phyloP scores from a whole-genome alignment of 192 early-diverging fungal genomes.

The Umbelopsis ramanniana region DNA sequence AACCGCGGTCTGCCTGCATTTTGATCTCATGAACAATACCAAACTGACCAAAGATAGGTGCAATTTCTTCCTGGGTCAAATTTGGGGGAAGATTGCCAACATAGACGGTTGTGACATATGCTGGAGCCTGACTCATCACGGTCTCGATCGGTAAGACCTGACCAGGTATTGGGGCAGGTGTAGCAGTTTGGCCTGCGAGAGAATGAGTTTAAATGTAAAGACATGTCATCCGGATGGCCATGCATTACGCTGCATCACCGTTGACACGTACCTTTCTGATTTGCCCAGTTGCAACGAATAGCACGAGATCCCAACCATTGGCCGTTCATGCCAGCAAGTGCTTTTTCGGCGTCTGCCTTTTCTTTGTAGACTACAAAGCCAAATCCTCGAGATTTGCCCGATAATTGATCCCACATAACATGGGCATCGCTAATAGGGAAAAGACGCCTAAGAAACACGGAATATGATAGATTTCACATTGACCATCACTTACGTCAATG shows the following conservation, averaged over 20 bases:
- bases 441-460: neutral
- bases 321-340: conserved; percentile 87
- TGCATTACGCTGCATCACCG: conserved; percentile 12
- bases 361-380: conserved; percentile 93
- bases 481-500: conserved; percentile 67
- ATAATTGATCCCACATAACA: conserved; percentile 91
- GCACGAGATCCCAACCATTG: conserved; percentile 84
- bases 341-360: conserved; percentile 83
- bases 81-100: conserved; percentile 85
- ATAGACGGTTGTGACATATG: conserved; percentile 89
- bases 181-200: conserved; percentile 41
- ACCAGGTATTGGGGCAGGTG: conserved; percentile 41
- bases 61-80: conserved; percentile 21
- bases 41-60: conserved; percentile 39
- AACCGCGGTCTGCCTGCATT: conserved; percentile 90
- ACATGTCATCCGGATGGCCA: neutral
- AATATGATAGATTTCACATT: neutral
- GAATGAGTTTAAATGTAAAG: too few relatives aligned
- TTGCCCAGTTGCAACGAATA: conserved; percentile 95
- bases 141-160: conserved; percentile 69
- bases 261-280: conserved; percentile 68
- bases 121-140: conserved; percentile 74
- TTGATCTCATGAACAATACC: conserved; percentile 82
- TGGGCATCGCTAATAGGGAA: conserved; percentile 72
- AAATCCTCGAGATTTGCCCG: conserved; percentile 90